Percentiles rank a stretch among this genome's conserved stretches.
These are phyloP conservation scores for Tetracentron sinense DNA, from an alignment of 164 flowering plant species.

Conservation along the genomic window DNA sequence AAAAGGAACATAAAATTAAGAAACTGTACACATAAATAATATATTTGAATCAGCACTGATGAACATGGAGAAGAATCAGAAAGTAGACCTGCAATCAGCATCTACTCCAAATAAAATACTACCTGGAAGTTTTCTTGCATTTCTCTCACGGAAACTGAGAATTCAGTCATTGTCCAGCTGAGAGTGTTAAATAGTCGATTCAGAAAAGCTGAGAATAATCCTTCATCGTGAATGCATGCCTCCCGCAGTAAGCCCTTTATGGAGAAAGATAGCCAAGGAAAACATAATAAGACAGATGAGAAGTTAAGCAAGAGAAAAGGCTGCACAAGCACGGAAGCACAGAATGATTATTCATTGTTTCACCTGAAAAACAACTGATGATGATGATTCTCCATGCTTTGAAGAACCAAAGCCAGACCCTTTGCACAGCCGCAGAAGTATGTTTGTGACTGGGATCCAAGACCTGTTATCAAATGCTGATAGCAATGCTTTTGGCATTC, in stretches of 20 bases:
- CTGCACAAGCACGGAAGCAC: too few species aligned
- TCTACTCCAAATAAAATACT: neutral
- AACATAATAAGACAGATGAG: neutral
- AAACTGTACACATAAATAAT: too few species aligned
- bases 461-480: constrained; percentile 87
- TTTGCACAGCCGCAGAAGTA: constrained; percentile 72
- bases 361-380: constrained; percentile 82
- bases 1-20: too few species aligned
- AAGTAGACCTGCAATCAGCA: neutral
- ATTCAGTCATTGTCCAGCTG: constrained; percentile 97
- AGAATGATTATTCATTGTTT: too few species aligned
- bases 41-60: too few species aligned
- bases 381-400: constrained; percentile 78
- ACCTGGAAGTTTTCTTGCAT: constrained; percentile 87
- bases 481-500: constrained; percentile 68
- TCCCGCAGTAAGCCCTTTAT: constrained; percentile 68
- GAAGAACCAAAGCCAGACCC: constrained; percentile 86
- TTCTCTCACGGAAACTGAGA: constrained; percentile 84
- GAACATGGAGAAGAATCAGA: too few species aligned
- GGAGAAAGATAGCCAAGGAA: neutral
- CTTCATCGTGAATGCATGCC: constrained; percentile 60
- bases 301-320: too few species aligned
- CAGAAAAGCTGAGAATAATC: constrained; percentile 69
- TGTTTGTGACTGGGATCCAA: constrained; percentile 89
- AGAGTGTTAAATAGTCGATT: constrained; percentile 85